These are phyloP conservation scores for Alternaria incomplexa DNA, from an alignment of 2,329 filamentous ascomycete genomes.

Conservation along the genomic window DNA sequence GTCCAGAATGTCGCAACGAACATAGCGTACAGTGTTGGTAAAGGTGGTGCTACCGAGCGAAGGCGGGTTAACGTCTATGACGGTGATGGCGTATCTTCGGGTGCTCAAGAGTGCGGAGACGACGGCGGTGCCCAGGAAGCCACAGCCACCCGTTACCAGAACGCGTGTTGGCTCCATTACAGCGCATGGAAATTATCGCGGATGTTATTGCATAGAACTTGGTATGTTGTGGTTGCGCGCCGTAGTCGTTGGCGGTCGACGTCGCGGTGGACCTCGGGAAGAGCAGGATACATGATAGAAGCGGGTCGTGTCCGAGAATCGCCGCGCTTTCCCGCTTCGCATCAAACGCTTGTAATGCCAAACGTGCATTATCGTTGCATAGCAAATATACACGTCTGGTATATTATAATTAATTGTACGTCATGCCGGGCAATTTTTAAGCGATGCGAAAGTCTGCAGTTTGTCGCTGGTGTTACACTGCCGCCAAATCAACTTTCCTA, in stretches of 20 bases:
- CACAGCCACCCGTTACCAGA: conserved; percentile 56
- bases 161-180: conserved; percentile 40
- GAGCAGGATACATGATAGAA: background rate
- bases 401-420: background rate
- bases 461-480: background rate
- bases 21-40: conserved; percentile 37
- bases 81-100: conserved; percentile 49
- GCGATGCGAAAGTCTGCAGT: background rate
- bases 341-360: background rate
- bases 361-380: background rate
- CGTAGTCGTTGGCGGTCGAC: background rate
- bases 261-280: background rate
- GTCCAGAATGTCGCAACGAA: conserved; percentile 51
- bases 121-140: conserved; percentile 54
- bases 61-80: conserved; percentile 49
- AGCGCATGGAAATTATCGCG: background rate
- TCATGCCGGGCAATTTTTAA: background rate
- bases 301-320: background rate
- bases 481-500: background rate
- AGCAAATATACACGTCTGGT: background rate
- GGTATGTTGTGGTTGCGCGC: background rate
- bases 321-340: background rate
- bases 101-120: conserved; percentile 47
- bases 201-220: background rate
- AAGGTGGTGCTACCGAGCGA: conserved; percentile 34